Percentiles rank a stretch among this genome's conserved stretches.
These are phyloP conservation scores for Mollisia scopiformis DNA, from an alignment of 2,329 filamentous ascomycete species.

Conservation along the genomic window DNA sequence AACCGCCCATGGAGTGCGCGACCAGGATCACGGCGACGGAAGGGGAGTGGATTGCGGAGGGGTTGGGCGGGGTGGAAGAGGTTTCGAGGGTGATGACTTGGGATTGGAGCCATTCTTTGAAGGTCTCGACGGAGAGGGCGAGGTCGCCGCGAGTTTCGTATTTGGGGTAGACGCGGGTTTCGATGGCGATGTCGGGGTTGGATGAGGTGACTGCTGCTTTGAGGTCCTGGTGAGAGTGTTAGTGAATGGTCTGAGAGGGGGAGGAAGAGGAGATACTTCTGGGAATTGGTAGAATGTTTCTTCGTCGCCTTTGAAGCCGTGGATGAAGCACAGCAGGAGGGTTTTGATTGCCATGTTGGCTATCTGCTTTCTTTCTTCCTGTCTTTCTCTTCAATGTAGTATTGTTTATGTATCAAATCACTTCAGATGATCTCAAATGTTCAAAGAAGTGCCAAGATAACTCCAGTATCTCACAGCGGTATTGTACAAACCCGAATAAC, in stretches of 20 bases:
- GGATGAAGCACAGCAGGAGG: slow-evolving; percentile 72
- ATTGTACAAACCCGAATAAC: background rate
- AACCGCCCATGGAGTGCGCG: slow-evolving; percentile 85
- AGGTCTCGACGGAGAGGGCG: slow-evolving; percentile 51
- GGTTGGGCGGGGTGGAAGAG: slow-evolving; percentile 56
- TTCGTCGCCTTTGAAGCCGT: slow-evolving; percentile 74
- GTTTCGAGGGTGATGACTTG: background rate
- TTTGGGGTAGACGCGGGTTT: slow-evolving; percentile 68
- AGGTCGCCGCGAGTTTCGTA: slow-evolving; percentile 76
- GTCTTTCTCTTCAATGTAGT: background rate
- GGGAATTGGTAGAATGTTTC: slow-evolving; percentile 72
- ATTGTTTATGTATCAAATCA: no score
- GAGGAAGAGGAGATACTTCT: slow-evolving; percentile 37
- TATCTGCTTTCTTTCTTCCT: background rate
- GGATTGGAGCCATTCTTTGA: slow-evolving; percentile 52
- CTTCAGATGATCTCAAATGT: no score
- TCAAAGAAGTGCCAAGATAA: no score
- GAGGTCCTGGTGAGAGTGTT: background rate
- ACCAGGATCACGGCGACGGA: slow-evolving; percentile 78
- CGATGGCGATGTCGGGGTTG: slow-evolving; percentile 62
- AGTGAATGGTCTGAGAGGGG: slow-evolving; percentile 3
- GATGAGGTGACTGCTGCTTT: background rate
- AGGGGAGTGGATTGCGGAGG: slow-evolving; percentile 80
- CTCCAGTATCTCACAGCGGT: no score
- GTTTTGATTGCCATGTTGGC: slow-evolving; percentile 50